Evolutionary conservation across 345 rosid genomes (phyloP).

Genomic region (Hibiscus mutabilis): DNA sequence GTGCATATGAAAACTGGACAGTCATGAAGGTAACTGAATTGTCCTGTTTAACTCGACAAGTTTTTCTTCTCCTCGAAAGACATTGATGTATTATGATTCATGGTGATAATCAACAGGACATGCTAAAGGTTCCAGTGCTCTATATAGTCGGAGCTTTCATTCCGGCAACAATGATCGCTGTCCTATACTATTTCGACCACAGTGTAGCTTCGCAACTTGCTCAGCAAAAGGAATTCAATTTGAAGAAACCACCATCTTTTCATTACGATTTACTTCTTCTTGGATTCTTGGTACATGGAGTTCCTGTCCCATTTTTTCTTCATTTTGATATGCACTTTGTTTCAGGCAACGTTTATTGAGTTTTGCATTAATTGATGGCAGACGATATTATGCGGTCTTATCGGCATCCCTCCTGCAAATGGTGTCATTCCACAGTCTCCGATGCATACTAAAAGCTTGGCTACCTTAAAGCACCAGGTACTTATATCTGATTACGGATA

Average conservation of each 20-base stretch:
- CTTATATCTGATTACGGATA: neutral
- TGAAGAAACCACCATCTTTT: conserved; percentile 75
- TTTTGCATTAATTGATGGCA: conserved; percentile 12
- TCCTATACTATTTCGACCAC: conserved; percentile 90
- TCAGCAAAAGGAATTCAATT: conserved; percentile 85
- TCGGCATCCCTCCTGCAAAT: conserved; percentile 76
- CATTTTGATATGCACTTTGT: neutral
- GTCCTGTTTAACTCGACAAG: neutral
- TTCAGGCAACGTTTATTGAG: neutral
- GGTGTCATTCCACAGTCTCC: conserved; percentile 89
- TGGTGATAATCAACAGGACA: conserved; percentile 46
- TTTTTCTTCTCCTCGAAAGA: neutral
- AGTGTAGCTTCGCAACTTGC: conserved; percentile 96
- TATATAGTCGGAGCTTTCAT: conserved; percentile 77
- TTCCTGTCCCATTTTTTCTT: conserved; percentile 2
- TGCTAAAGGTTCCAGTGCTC: conserved; percentile 69
- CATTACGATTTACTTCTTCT: conserved; percentile 88
- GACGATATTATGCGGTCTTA: conserved; percentile 70
- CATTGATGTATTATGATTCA: conserved; percentile 1
- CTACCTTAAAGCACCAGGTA: conserved; percentile 74
- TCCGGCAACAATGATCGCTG: conserved; percentile 92
- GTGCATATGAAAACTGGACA: conserved; percentile 83
- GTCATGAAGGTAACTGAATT: conserved; percentile 52
- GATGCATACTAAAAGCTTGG: conserved; percentile 77
- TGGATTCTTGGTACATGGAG: conserved; percentile 60